Evolutionary conservation across 1,139 yeast species (phyloP), one percentile per base, ranked within the genome.

Genomic region (Blastobotrys capitulatus): DNA sequence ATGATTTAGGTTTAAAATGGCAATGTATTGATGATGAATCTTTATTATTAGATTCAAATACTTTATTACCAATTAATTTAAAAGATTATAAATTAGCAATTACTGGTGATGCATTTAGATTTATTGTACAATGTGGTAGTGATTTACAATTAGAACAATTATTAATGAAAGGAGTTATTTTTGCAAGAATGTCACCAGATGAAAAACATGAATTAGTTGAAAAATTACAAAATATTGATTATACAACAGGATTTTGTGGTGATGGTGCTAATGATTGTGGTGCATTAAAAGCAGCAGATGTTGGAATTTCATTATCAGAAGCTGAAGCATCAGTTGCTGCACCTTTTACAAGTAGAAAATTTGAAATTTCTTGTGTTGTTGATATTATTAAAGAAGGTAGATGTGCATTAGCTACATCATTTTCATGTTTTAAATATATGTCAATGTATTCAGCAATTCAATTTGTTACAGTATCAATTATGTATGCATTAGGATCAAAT

Each of bases 271-370:
- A 92, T 67, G 99, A 92, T 65, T 92, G 97, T 69, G 98, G 98
- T 58, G 99, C 99, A 0, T 73, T 92, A 52, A 92, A 90, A 61
- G 96, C 96, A 6, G 97, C 98, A 0, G 96, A 92, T 69, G 96
- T 92, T 42, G 98, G 99, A 19, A 82, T 94, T 29, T 90, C 97
- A 0, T 73, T 92, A 45, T 86, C 96, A 31, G 98, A 92, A 64
- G 98, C 98, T 0, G 99, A 92, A 65, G 98, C 98, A 0, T 86
- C 96, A 5, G 97, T 94, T 19, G 98, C 98, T 0, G 97, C 98
- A 0, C 98, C 99, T 2, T 92, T 92, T 65, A 94, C 99, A 0
- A 87, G 96, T 1, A 77, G 94, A 46, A 68, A 79, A 1, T 92
- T 92, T 69, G 96, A 92, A 59, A 89, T 92, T 39, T 82, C 96